A percentile compares a stretch with the other conserved stretches of the same genome.
Evolutionary conservation across 2,329 filamentous ascomycete genomes (phyloP).

Genomic region (Fusarium denticulatum): DNA sequence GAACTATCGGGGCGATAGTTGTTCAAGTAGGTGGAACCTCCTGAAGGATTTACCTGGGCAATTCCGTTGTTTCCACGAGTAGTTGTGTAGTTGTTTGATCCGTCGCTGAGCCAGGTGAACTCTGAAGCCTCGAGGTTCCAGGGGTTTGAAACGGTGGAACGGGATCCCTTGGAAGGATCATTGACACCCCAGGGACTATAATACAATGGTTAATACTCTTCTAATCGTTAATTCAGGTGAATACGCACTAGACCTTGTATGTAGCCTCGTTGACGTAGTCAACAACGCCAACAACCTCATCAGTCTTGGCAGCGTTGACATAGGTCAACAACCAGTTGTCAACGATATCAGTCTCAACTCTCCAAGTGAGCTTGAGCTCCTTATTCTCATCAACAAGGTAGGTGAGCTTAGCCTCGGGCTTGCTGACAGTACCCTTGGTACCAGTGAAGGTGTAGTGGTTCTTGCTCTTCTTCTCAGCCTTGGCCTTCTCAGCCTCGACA

Average conservation of each 20-base stretch:
- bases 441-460: slow-evolving; percentile 56
- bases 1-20: slow-evolving; percentile 57
- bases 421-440: slow-evolving; percentile 58
- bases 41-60: slow-evolving; percentile 59
- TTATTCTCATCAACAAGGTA: slow-evolving; percentile 63
- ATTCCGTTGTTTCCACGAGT: slow-evolving; percentile 69
- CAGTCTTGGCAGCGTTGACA: slow-evolving; percentile 59
- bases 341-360: slow-evolving; percentile 66
- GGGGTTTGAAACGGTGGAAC: slow-evolving; percentile 58
- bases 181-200: slow-evolving; percentile 60
- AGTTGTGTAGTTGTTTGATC: slow-evolving; percentile 58
- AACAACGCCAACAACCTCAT: slow-evolving; percentile 62
- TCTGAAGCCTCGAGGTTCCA: slow-evolving; percentile 58
- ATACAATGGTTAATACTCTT: accelerated
- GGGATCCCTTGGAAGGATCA: slow-evolving; percentile 61
- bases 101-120: slow-evolving; percentile 64
- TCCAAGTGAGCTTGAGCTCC: slow-evolving; percentile 62
- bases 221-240: accelerated
- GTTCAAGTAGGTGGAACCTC: slow-evolving; percentile 47
- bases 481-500: slow-evolving; percentile 41
- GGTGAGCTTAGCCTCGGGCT: slow-evolving; percentile 65
- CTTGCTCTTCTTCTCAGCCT: slow-evolving; percentile 41
- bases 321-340: slow-evolving; percentile 70
- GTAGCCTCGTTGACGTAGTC: slow-evolving; percentile 67
- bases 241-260: slow-evolving; percentile 60